Percentiles rank a stretch among this genome's conserved stretches.
These are phyloP conservation scores for Ustilago cynodontis DNA, from an alignment of 1,284 basidiomycete species.

Conservation along the genomic window DNA sequence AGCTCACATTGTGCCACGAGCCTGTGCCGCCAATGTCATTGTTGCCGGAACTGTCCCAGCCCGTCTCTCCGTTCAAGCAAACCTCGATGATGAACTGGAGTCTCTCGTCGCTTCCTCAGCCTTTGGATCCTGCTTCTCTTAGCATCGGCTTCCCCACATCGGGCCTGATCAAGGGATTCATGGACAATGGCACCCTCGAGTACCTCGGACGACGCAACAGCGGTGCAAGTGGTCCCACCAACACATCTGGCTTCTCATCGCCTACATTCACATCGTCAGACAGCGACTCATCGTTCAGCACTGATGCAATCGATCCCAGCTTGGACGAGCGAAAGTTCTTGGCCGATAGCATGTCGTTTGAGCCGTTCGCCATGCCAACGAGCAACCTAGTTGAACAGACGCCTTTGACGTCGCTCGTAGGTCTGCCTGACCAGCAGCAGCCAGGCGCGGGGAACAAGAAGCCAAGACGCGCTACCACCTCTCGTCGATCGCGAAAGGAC, in stretches of 20 bases:
- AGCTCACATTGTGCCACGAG: conserved; percentile 14
- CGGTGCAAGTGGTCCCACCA: conserved; percentile 10
- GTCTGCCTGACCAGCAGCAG: conserved; percentile 23
- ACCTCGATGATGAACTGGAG: conserved; percentile 46
- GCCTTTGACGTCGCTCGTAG: conserved; percentile 36
- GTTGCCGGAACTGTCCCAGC: conserved; percentile 25
- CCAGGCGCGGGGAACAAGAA: conserved; percentile 5
- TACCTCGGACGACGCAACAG: conserved; percentile 22
- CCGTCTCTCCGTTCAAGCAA: conserved; percentile 49
- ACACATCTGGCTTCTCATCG: conserved; percentile 31
- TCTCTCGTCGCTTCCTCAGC: conserved; percentile 25
- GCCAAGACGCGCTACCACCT: neutral
- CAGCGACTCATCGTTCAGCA: conserved; percentile 42
- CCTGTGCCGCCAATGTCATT: conserved; percentile 15
- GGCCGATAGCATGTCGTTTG: conserved; percentile 41
- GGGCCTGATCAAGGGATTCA: conserved; percentile 13
- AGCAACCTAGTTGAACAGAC: conserved; percentile 28
- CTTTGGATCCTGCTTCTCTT: conserved; percentile 27
- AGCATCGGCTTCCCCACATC: conserved; percentile 15
- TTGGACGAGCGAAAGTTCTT: conserved; percentile 31
- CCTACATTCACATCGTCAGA: conserved; percentile 44
- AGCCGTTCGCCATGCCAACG: conserved; percentile 36
- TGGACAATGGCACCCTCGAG: conserved; percentile 25
- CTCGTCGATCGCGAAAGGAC: conserved; percentile 23
- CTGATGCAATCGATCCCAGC: conserved; percentile 25